Evolutionary conservation across 176 grass and related monocot species (phyloP).

Genomic region (Paspalum vaginatum): DNA sequence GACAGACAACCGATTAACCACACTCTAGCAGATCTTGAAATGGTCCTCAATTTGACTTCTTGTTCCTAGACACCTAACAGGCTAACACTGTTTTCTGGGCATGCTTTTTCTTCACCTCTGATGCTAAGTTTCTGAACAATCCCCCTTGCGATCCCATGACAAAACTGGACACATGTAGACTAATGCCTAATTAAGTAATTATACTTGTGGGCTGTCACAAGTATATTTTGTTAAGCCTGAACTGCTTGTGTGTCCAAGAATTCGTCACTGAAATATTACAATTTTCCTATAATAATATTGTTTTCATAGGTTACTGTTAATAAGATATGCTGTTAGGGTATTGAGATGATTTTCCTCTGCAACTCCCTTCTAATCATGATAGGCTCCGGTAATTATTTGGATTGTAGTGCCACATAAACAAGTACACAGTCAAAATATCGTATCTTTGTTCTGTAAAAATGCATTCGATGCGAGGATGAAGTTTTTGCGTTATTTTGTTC

Average conservation of each 20-base stretch:
- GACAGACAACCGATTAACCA: not conserved
- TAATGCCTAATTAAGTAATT: slow-evolving; percentile 1
- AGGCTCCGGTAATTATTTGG: not conserved
- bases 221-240: slow-evolving; percentile 3
- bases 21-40: not conserved
- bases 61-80: too few relatives aligned
- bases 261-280: not conserved
- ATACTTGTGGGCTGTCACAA: not conserved
- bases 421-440: not conserved
- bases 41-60: slow-evolving; percentile 20
- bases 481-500: slow-evolving; percentile 22
- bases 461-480: slow-evolving; percentile 3
- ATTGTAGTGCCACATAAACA: not conserved
- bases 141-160: not conserved
- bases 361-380: not conserved
- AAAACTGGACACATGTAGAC: not conserved
- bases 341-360: slow-evolving; percentile 2
- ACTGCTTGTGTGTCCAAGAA: not conserved
- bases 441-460: slow-evolving; percentile 1
- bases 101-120: not conserved
- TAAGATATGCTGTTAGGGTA: not conserved
- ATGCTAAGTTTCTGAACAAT: not conserved
- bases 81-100: slow-evolving; percentile 20
- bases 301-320: not conserved
- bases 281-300: slow-evolving; percentile 8